Base-by-base conservation (phyloP, 768 basidiomycete genomes). In the Boletus rubescentipes region DNA sequence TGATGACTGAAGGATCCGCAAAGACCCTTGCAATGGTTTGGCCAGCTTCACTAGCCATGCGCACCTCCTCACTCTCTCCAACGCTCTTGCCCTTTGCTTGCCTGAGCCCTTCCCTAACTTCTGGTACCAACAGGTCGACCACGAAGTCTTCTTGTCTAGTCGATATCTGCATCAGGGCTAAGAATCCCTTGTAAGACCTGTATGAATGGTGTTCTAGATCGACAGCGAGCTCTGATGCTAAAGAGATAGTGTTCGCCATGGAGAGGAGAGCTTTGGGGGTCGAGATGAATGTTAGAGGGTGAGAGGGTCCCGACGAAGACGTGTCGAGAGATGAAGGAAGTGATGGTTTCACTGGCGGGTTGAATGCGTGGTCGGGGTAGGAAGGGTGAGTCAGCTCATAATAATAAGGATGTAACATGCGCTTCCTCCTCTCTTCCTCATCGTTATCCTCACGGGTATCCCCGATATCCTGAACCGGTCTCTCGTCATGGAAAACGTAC, bases 201-300 rank as follows among this genome's bases (percentile, higher is more conserved):
- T 89, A 91, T 57, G 82, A 87, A 76, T 98, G 94, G 66, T 98
- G 90, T 72, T 99, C 96, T 29, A 99, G 75, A 72, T 99, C 97
- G 23, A 99, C 79, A 0, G 97, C 96, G 49, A 98, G 84, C 69
- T 96, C 94, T 23, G 72, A 72, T n/a, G 77, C 79, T 6, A 68
- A 65, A 26, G 80, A 79, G n/a, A 98, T 78, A 52, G 81, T 78
- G 12, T 77, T 78, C 5, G 95, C 75, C 82, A 97, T 85, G 31
- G 63, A 66, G 12, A 79, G 69, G 39, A 97, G 77, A 6, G 75
- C 73, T 16, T 75, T 72, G 0, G 75, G 63, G 11, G 84, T 86
- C 7, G 83, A 79, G 3, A 98, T 79, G 78, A 85, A 94, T 16
- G 78, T 81, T 61, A 89, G 85, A 12, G 87, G 80, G 0, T 55